Evolutionary conservation across 2,329 filamentous ascomycete genomes (phyloP), one percentile per base, ranked within the genome.

Genomic region (Fusarium virguliforme): DNA sequence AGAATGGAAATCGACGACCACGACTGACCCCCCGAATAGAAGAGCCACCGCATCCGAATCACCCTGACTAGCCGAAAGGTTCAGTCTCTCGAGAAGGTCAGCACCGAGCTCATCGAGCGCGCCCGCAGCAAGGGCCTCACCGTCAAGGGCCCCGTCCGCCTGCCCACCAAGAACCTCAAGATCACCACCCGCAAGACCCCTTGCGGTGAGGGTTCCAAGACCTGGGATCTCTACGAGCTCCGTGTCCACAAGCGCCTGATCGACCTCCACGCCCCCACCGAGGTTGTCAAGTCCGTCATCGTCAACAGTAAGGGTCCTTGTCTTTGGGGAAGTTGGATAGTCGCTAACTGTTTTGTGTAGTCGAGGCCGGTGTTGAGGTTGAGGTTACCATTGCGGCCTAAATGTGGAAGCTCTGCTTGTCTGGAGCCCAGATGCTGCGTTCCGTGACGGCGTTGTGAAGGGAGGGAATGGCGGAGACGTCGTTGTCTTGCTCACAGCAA

Each of bases 131-230:
- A 99, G 95, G 94, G 97, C 83, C 93, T 99, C 81, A 92, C 93
- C 83, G 94, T 97, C 88, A 98, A 98, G 92, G 95, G 96, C 82
- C 94, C 95, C 83, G 95, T 98, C 85, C 94, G 95, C 82, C 92
- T 98, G 81, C 94, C 96, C 80, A 98, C 95, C 88, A 97, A 98
- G 92, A 94, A 90, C 84, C 90, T 98, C 81, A 94, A 96, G 90
- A 91, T 97, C 89, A 94, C 93, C 84, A 97, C 96, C 89, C 93
- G 96, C 83, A 99, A 99, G 93, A 98, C 96, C 76, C 96, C 96
- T 84, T 96, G 93, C 87, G 96, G 96, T 93, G 96, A 99, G 91
- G 96, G 96, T 88, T 97, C 93, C 86, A 99, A 99, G 94, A 99
- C 96, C 83, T 99, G 96, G 96, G 96, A 98, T 85, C 91, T 89